These are phyloP conservation scores for Vitis hybrid DNA, from an alignment of 177 flowering plant species.

Conservation along the genomic window DNA sequence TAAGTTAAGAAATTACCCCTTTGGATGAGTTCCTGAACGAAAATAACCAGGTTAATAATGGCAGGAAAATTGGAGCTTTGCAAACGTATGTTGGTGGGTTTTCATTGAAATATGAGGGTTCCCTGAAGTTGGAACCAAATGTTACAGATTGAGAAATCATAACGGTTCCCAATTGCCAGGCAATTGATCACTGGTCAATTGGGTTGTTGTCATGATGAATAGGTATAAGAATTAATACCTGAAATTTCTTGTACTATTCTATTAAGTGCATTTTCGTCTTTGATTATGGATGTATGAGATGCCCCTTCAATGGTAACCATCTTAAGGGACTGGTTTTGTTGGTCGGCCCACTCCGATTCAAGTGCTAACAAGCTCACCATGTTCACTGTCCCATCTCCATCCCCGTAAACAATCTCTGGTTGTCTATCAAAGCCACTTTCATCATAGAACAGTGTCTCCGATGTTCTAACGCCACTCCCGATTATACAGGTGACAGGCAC, in stretches of 20 bases:
- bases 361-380: conserved; percentile 66
- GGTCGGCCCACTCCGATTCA: conserved; percentile 46
- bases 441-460: conserved; percentile 71
- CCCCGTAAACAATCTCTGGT: conserved; percentile 77
- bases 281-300: conserved; percentile 63
- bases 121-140: too few relatives aligned
- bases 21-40: too few relatives aligned
- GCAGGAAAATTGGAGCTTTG: too few relatives aligned
- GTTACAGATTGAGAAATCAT: too few relatives aligned
- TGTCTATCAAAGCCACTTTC: conserved; percentile 58
- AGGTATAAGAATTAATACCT: conserved; percentile 33
- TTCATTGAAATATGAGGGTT: too few relatives aligned
- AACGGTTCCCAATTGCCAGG: too few relatives aligned
- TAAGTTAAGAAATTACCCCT: too few relatives aligned
- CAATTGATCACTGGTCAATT: too few relatives aligned
- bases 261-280: conserved; percentile 46
- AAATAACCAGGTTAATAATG: too few relatives aligned
- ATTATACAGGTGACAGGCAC: conserved; percentile 74
- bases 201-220: too few relatives aligned
- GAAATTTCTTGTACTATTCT: conserved; percentile 45
- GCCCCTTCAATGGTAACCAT: conserved; percentile 43
- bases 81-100: too few relatives aligned
- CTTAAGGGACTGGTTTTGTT: conserved; percentile 39
- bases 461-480: conserved; percentile 64
- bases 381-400: conserved; percentile 97